Evolutionary conservation across 192 early-diverging fungal species (phyloP), one percentile per base, ranked within the genome.

Genomic region (Coemansia sp.): DNA sequence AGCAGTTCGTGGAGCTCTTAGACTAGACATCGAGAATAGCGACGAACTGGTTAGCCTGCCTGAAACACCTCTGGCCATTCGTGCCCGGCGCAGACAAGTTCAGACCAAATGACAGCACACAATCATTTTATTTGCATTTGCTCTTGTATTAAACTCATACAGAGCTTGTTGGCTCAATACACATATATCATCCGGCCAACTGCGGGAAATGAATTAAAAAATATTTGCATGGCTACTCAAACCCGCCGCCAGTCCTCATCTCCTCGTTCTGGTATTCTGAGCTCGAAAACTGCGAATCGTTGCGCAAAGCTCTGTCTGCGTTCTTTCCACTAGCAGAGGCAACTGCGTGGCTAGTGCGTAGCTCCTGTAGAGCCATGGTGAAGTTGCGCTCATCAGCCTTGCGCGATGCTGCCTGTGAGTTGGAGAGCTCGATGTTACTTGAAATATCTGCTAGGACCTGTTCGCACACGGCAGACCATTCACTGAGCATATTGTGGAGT

Each of bases 271-370:
- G 66, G 55, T 75, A 75, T 45, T 75, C 73, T 9, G 62, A 42
- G 67, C 73, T 75, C 8, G 62, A n/a, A 21, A 64, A 75, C 55
- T 75, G 72, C 10, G 71, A 64, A 27, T 74, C 66, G 39, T 50
- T 45, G 37, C 57, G 71, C 40, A 57, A 41, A 33, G 57, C 17
- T 17, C 33, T 52, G 33, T 17, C 25, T 37, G n/a, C 25, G 24
- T 41, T 22, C 9, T 50, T 54, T 5, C 55, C 8, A 3, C 42
- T 49, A 23, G 50, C 38, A 12, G 23, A 47, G 6, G 27, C 23
- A 4, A 30, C 38, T 14, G 47, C 41, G 17, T 64, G 45, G 13
- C 43, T 55, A 8, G 61, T 52, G 41, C 62, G 72, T n/a, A 69
- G 22, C 18, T 53, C 63, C 34, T 75, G 66, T 10, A 68, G 60